phyloP scores from a whole-genome alignment of 192 early-diverging fungal species.

The Chytriomyces sp. region DNA sequence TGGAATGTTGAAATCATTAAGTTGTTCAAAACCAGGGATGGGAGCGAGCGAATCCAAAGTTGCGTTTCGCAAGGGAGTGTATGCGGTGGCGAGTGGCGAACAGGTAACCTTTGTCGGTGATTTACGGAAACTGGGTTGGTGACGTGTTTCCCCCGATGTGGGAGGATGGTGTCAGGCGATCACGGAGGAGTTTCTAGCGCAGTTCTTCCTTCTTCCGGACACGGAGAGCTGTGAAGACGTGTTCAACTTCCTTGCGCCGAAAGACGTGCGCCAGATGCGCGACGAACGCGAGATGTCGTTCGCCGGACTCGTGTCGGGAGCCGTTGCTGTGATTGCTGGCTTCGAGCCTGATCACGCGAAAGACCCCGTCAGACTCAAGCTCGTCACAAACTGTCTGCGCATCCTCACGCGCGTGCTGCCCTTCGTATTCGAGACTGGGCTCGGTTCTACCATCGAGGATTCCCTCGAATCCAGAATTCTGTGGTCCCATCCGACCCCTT shows the following conservation, averaged over 20 bases:
- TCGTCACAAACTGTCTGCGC: conserved; percentile 69
- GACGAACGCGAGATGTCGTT: conserved; percentile 83
- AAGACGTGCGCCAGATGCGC: conserved; percentile 78
- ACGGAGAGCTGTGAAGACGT: conserved; percentile 76
- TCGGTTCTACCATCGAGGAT: conserved; percentile 8
- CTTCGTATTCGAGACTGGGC: conserved; percentile 77
- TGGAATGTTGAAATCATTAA: not conserved
- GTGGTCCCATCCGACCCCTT: conserved; percentile 51
- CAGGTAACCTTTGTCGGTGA: too few species aligned
- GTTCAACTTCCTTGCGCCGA: conserved; percentile 80
- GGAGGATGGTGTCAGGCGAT: not conserved
- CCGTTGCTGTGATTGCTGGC: conserved; percentile 62
- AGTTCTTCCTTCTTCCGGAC: conserved; percentile 71
- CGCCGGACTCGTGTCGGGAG: not conserved
- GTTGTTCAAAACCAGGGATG: not conserved
- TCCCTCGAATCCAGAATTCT: conserved; percentile 65
- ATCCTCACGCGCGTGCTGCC: conserved; percentile 83
- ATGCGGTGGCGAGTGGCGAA: conserved; percentile 53
- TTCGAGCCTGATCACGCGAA: not conserved
- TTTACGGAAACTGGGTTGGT: not conserved
- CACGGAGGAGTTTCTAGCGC: conserved; percentile 35
- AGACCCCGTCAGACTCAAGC: not conserved
- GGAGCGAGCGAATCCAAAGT: not conserved
- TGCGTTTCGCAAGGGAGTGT: conserved; percentile 73
- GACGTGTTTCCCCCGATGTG: not conserved